A percentile compares a stretch with the other conserved stretches of the same genome.
phyloP scores from a whole-genome alignment of 1,139 yeast species.

The Suhomyces maxii region DNA sequence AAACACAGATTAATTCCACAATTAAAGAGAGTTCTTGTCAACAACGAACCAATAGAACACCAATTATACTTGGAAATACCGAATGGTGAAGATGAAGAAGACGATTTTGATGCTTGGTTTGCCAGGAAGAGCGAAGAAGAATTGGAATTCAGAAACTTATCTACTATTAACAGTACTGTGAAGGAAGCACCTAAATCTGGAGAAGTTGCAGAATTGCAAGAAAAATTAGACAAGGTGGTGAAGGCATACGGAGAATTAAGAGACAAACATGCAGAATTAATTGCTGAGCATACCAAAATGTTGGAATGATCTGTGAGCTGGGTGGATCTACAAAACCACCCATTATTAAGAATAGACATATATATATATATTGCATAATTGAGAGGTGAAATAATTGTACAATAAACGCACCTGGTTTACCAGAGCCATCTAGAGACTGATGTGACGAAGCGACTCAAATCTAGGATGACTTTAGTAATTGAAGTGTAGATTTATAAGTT shows the following conservation, averaged over 20 bases:
- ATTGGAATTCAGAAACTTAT: slow-evolving; percentile 45
- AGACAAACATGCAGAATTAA: slow-evolving; percentile 59
- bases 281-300: slow-evolving; percentile 51
- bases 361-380: background rate
- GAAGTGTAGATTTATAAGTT: too few relatives aligned
- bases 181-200: slow-evolving; percentile 16
- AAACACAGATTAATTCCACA: slow-evolving; percentile 50
- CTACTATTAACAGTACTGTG: slow-evolving; percentile 39
- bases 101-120: slow-evolving; percentile 43
- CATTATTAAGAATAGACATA: background rate
- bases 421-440: too few relatives aligned
- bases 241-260: slow-evolving; percentile 61
- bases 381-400: too few relatives aligned
- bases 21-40: slow-evolving; percentile 58
- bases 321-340: too few relatives aligned
- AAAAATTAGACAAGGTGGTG: slow-evolving; percentile 50
- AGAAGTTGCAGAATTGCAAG: slow-evolving; percentile 33
- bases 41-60: slow-evolving; percentile 47
- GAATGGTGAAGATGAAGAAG: slow-evolving; percentile 11
- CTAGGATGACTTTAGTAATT: too few relatives aligned
- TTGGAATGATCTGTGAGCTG: slow-evolving; percentile 12
- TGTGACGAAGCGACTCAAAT: too few relatives aligned
- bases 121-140: slow-evolving; percentile 52
- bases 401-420: too few relatives aligned
- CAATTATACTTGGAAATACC: slow-evolving; percentile 51